Conservation (phyloP, 805 yeast genomes). For the Ogataea pignaliae region DNA sequence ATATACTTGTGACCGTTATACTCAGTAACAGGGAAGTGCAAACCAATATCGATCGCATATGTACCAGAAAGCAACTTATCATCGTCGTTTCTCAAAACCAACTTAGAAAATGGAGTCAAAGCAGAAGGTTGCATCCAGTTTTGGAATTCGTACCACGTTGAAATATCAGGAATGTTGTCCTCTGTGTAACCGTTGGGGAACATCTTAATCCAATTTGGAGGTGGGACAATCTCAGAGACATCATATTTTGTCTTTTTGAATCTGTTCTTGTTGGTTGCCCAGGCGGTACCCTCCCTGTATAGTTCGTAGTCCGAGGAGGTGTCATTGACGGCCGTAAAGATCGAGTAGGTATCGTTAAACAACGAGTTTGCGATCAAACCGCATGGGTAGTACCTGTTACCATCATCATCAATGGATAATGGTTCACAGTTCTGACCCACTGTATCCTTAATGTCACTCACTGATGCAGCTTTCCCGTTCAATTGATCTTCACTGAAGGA, state of each 20-base stretch:
- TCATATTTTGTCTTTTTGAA: slow-evolving; percentile 61
- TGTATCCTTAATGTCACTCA: slow-evolving; percentile 47
- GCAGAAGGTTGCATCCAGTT: slow-evolving; percentile 89
- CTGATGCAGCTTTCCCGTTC: slow-evolving; percentile 64
- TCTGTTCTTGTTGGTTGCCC: slow-evolving; percentile 63
- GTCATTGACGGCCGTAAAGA: slow-evolving; percentile 39
- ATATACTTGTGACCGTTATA: slow-evolving; percentile 65
- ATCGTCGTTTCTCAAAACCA: slow-evolving; percentile 58
- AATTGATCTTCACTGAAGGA: slow-evolving; percentile 79
- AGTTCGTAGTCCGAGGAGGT: slow-evolving; percentile 40
- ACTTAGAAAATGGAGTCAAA: slow-evolving; percentile 59
- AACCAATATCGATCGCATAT: slow-evolving; percentile 61
- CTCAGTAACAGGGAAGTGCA: slow-evolving; percentile 74
- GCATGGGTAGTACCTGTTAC: slow-evolving; percentile 68
- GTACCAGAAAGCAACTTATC: slow-evolving; percentile 52
- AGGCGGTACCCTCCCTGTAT: slow-evolving; percentile 57
- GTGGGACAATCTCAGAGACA: slow-evolving; percentile 64
- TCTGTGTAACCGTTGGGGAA: slow-evolving; percentile 73
- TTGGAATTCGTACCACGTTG: slow-evolving; percentile 65
- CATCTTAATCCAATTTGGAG: slow-evolving; percentile 73
- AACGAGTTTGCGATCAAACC: slow-evolving; percentile 79
- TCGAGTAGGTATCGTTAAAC: slow-evolving; percentile 70
- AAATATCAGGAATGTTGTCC: slow-evolving; percentile 63
- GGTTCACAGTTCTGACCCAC: slow-evolving; percentile 61
- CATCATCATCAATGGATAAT: slow-evolving; percentile 41